Percentiles rank a stretch among this genome's conserved stretches.
Evolutionary conservation across 2,329 filamentous ascomycete genomes (phyloP).

Genomic region (Coniella vitis): DNA sequence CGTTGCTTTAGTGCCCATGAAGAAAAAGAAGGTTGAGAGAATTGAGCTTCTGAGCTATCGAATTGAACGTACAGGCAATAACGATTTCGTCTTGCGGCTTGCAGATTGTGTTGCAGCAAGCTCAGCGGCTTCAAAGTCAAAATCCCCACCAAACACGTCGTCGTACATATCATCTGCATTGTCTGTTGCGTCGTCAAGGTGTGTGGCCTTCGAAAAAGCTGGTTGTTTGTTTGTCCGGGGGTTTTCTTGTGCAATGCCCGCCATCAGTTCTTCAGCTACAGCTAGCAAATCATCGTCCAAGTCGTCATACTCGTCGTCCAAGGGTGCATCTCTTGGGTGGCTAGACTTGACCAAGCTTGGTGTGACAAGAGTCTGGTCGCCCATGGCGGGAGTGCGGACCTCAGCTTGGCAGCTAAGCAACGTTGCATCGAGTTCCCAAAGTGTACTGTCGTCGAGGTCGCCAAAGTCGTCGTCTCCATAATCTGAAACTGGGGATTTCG

Average conservation of each 20-base stretch:
- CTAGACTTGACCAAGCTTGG: not conserved
- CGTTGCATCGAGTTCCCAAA: slow-evolving; percentile 47
- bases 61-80: slow-evolving; percentile 47
- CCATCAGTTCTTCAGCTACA: slow-evolving; percentile 36
- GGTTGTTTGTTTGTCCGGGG: slow-evolving; percentile 12
- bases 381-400: slow-evolving; percentile 1
- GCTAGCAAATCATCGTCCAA: slow-evolving; percentile 55
- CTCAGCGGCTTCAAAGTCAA: slow-evolving; percentile 74
- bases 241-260: slow-evolving; percentile 26
- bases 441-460: slow-evolving; percentile 53
- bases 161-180: slow-evolving; percentile 44
- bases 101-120: slow-evolving; percentile 64
- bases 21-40: slow-evolving; percentile 18
- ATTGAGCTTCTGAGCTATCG: slow-evolving; percentile 18
- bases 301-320: slow-evolving; percentile 58
- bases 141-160: slow-evolving; percentile 67
- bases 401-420: slow-evolving; percentile 25
- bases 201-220: slow-evolving; percentile 21
- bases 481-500: slow-evolving; percentile 31
- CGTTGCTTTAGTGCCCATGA: slow-evolving; percentile 55
- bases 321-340: slow-evolving; percentile 6
- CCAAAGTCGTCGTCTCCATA: slow-evolving; percentile 52
- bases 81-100: slow-evolving; percentile 23
- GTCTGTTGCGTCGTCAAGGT: slow-evolving; percentile 28
- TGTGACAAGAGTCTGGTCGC: slow-evolving; percentile 2